Percentiles rank a stretch among this genome's conserved stretches.
phyloP scores from a whole-genome alignment of 768 basidiomycete species.

The Crepidotus variabilis region DNA sequence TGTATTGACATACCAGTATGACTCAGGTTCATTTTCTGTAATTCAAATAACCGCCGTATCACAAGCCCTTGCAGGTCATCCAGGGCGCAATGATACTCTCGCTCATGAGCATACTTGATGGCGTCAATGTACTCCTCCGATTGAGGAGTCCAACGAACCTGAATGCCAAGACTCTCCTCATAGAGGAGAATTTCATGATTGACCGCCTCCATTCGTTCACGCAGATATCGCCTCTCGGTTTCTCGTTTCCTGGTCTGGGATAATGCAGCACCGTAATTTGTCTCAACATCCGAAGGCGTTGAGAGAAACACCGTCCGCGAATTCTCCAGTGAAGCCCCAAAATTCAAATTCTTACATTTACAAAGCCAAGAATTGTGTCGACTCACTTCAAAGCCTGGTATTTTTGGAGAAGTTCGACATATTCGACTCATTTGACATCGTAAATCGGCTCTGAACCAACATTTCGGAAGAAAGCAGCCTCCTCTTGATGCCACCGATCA shows the following conservation, averaged over 20 bases:
- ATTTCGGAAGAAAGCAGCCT: conserved; percentile 20
- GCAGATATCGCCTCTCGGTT: background rate
- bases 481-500: conserved; percentile 16
- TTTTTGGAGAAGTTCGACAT: conserved; percentile 26
- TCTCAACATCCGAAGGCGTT: background rate
- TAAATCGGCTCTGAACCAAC: conserved; percentile 21
- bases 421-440: conserved; percentile 25
- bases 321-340: no score
- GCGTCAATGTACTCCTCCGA: no score
- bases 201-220: conserved; percentile 1
- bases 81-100: conserved; percentile 18
- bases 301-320: no score
- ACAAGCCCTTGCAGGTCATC: conserved; percentile 29
- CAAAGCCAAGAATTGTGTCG: no score
- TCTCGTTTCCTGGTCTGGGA: conserved; percentile 1
- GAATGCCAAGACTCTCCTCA: no score
- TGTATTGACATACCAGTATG: conserved; percentile 23
- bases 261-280: background rate
- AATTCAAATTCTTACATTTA: no score
- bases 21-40: conserved; percentile 32
- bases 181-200: conserved; percentile 1
- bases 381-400: no score
- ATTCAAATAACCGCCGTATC: conserved; percentile 31
- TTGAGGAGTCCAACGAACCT: no score
- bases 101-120: no score